Evolutionary conservation across 2,329 filamentous ascomycete species (phyloP), one percentile per base, ranked within the genome.

Genomic region (Penicillium sp.): DNA sequence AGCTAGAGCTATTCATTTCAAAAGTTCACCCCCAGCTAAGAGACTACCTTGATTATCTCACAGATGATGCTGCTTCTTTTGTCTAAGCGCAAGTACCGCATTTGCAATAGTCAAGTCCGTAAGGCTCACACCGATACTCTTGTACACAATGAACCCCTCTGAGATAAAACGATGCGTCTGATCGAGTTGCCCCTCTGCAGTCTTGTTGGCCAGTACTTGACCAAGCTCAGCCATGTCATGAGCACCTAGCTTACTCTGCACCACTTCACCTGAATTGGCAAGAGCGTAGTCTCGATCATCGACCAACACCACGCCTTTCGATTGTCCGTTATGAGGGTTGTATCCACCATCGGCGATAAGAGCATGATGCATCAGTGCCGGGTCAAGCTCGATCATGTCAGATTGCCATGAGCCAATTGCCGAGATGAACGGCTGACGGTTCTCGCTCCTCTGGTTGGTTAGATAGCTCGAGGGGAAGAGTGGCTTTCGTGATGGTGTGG

Each of bases 391-490:
- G 24, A 66, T 66, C 74, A 76, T 76, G 18, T 73, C 71, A 1
- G 81, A 75, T 56, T 72, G 72, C 64, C 75, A 79, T 4, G 77
- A 77, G 1, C 77, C 77, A 47, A 79, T 72, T 10, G 72, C 71
- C 0, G 71, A 70, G 1, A 79, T 64, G 50, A 72, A 77, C 9
- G 72, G 71, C 1, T 56, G 48, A 2, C 71, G 51, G 13, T 4
- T n/a, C 2, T 9, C 6, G 3, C 39, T 13, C 5, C n/a, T 14
- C n/a, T 10, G 24, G 39, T 41, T 21, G 5, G 34, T 32, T 11
- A 55, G 31, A 13, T 36, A 38, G 9, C 14, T 45, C 5, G 45
- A 27, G 7, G 48, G n/a, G 24, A 55, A 55, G 5, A 55, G 32
- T 27, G 53, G 44, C 38, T 51, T 46, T 29, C 7, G 39, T 8